phyloP scores from a whole-genome alignment of 495 filamentous ascomycete genomes.

The Aspergillus baeticus region DNA sequence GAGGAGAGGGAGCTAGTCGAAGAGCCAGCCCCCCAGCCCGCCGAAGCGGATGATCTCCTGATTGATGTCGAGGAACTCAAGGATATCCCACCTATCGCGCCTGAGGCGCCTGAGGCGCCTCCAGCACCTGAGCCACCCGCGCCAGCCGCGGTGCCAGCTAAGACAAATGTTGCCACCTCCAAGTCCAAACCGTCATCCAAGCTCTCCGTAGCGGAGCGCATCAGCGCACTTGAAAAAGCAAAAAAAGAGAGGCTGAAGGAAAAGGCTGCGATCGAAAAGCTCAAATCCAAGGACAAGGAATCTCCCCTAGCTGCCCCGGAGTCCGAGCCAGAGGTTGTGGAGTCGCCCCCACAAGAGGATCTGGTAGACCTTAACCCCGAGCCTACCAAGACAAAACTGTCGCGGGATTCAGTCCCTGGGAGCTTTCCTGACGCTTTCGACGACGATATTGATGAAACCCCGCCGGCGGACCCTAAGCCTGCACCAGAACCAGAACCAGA shows the following conservation, averaged over 20 bases:
- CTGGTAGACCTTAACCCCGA: conserved; percentile 21
- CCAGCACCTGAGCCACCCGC: conserved; percentile 33
- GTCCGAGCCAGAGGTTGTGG: conserved; percentile 7
- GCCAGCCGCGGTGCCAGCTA: conserved; percentile 32
- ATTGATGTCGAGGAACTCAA: conserved; percentile 35
- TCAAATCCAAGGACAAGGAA: conserved; percentile 29
- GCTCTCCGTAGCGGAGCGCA: conserved; percentile 46
- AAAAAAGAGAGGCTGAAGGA: conserved; percentile 43
- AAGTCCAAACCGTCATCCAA: conserved; percentile 44
- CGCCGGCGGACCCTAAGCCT: conserved; percentile 16
- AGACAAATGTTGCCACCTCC: conserved; percentile 27
- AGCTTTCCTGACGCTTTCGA: conserved; percentile 39
- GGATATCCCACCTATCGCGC: conserved; percentile 16
- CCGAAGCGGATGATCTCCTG: conserved; percentile 24
- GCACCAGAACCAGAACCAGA: conserved; percentile 16
- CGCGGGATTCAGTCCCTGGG: conserved; percentile 40
- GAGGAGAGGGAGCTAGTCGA: conserved; percentile 30
- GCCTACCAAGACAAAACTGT: conserved; percentile 23
- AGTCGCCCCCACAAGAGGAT: conserved; percentile 12
- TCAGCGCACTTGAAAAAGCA: conserved; percentile 46
- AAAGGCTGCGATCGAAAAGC: conserved; percentile 26
- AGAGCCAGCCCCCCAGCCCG: conserved; percentile 24
- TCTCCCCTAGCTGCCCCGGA: conserved; percentile 17
- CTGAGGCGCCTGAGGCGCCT: conserved; percentile 30
- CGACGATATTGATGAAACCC: conserved; percentile 19